Conservation (phyloP, 345 rosid genomes). For the Dimocarpus longan region DNA sequence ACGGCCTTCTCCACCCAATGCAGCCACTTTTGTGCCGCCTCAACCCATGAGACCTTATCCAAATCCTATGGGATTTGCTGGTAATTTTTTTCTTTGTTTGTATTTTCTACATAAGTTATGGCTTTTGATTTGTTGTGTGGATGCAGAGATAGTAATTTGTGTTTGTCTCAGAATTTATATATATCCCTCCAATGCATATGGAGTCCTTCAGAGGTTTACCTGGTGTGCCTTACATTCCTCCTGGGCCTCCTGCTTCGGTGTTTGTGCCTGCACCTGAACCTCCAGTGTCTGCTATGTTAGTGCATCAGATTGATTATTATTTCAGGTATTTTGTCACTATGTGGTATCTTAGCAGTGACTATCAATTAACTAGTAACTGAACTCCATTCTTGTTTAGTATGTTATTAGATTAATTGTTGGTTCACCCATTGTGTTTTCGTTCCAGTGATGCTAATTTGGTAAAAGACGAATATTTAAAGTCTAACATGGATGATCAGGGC, state of each 20-base stretch:
- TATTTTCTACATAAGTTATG: background rate
- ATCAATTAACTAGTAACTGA: background rate
- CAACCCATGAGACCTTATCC: conserved; percentile 39
- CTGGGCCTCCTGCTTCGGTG: conserved; percentile 35
- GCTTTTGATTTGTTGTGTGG: background rate
- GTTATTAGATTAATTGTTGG: background rate
- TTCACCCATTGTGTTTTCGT: conserved; percentile 20
- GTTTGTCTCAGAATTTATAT: conserved; percentile 39
- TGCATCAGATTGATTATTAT: conserved; percentile 63
- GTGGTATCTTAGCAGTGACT: background rate
- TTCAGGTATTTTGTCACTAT: conserved; percentile 47
- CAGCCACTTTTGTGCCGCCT: conserved; percentile 37
- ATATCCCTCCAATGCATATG: conserved; percentile 38
- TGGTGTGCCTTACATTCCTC: conserved; percentile 38
- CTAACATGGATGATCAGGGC: conserved; percentile 56
- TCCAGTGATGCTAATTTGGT: conserved; percentile 59
- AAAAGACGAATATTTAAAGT: conserved; percentile 50
- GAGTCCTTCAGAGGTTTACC: conserved; percentile 48
- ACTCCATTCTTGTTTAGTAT: background rate
- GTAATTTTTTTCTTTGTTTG: conserved; percentile 26
- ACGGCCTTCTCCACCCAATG: conserved; percentile 47
- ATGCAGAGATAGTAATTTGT: background rate
- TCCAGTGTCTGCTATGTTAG: conserved; percentile 36
- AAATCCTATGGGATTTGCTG: conserved; percentile 45
- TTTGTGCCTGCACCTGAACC: conserved; percentile 40